These are phyloP conservation scores for Acrasis kona DNA, from an alignment of 78 protist species.

Conservation along the genomic window DNA sequence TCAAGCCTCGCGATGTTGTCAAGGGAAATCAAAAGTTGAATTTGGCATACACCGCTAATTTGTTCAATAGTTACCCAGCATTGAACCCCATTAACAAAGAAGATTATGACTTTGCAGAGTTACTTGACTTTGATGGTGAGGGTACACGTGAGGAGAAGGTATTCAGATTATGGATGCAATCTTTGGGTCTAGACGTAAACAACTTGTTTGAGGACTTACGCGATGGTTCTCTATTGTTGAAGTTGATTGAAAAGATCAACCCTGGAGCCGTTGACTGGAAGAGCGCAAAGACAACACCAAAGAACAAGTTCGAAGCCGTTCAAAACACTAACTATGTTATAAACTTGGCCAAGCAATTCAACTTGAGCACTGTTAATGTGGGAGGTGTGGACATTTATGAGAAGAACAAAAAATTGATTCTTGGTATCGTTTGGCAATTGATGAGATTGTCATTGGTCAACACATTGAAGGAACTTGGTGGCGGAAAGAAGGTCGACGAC, in stretches of 20 bases:
- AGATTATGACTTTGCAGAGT: constrained; percentile 26
- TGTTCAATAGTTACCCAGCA: constrained; percentile 85
- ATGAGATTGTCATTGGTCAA: constrained; percentile 53
- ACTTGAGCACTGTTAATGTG: constrained; percentile 59
- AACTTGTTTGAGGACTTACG: constrained; percentile 68
- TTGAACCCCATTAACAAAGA: constrained; percentile 36
- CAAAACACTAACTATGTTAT: constrained; percentile 80
- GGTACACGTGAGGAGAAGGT: constrained; percentile 86
- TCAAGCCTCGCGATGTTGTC: constrained; percentile 63
- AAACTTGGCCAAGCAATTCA: constrained; percentile 30
- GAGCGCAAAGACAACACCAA: constrained; percentile 41
- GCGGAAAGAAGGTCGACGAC: constrained; percentile 64
- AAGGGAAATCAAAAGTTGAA: constrained; percentile 80
- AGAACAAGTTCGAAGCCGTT: constrained; percentile 39
- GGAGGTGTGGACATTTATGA: constrained; percentile 73
- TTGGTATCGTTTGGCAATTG: constrained; percentile 78
- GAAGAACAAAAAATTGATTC: constrained; percentile 61
- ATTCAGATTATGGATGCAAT: constrained; percentile 87
- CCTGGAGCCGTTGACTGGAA: constrained; percentile 78
- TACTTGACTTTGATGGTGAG: constrained; percentile 30
- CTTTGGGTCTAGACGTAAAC: constrained; percentile 77
- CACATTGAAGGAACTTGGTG: constrained; percentile 25
- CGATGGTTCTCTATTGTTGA: constrained; percentile 75
- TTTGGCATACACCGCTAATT: constrained; percentile 85
- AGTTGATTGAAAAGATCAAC: constrained; percentile 71